A percentile compares a stretch with the other conserved stretches of the same genome.
Conservation (phyloP, 768 basidiomycete species). For the Daedalea quercina region DNA sequence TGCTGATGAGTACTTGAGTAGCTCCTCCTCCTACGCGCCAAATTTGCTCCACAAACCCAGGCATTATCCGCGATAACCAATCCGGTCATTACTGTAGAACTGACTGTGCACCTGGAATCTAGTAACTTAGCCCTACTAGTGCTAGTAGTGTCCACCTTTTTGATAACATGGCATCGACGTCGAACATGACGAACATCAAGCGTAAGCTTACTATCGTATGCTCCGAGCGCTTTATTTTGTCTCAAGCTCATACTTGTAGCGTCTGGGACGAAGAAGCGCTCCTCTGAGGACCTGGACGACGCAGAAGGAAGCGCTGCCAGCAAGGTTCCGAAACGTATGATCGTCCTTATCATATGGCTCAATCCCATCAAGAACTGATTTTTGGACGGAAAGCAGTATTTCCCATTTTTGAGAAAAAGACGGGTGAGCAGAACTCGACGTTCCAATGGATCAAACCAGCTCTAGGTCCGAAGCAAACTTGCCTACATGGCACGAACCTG, state of each 20-base stretch:
- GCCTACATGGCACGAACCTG: conserved; percentile 30
- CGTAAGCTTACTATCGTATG: background rate
- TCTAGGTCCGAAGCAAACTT: conserved; percentile 26
- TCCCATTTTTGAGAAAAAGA: conserved; percentile 21
- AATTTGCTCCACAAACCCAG: no score
- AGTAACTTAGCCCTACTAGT: no score
- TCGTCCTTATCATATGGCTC: background rate
- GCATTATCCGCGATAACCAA: no score
- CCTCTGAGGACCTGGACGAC: conserved; percentile 11
- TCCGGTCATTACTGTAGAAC: no score
- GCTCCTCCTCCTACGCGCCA: no score
- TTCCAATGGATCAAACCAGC: conserved; percentile 27
- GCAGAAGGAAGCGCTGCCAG: background rate
- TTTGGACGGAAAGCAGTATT: conserved; percentile 16
- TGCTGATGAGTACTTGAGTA: no score
- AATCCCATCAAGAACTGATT: background rate
- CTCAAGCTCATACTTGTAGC: background rate
- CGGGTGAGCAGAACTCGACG: conserved; percentile 5
- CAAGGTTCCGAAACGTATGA: conserved; percentile 15
- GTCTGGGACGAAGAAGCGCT: conserved; percentile 7
- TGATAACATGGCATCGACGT: no score
- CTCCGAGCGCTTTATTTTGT: background rate
- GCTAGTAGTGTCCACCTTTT: no score
- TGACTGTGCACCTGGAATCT: no score
- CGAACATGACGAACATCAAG: no score